Conservation (phyloP, 805 yeast species). For the Naumovozyma castellii region DNA sequence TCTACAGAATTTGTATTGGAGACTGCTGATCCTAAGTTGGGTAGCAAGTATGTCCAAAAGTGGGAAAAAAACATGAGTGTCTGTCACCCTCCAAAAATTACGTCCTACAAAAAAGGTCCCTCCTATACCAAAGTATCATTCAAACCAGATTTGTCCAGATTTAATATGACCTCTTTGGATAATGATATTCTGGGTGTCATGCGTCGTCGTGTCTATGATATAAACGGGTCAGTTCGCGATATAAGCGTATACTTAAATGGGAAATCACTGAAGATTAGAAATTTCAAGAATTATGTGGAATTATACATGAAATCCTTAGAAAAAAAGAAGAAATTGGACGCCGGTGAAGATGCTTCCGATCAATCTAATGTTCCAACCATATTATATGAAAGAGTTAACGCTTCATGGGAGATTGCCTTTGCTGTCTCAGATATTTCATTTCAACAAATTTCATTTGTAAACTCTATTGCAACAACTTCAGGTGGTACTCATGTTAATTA, state of each 20-base stretch:
- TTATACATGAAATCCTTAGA: constrained; percentile 74
- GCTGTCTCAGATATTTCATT: constrained; percentile 84
- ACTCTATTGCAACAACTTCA: constrained; percentile 92
- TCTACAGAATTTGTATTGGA: constrained; percentile 80
- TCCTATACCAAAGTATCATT: constrained; percentile 85
- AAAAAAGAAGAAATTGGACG: constrained; percentile 34
- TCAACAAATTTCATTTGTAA: constrained; percentile 92
- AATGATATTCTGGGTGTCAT: constrained; percentile 75
- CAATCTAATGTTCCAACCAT: constrained; percentile 42
- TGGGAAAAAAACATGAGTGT: constrained; percentile 84
- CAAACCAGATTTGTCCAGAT: constrained; percentile 76
- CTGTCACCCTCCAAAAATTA: constrained; percentile 67
- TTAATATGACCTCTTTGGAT: constrained; percentile 78
- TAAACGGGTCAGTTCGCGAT: constrained; percentile 87
- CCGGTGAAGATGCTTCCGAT: constrained; percentile 28
- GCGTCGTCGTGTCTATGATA: constrained; percentile 88
- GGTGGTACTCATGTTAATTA: constrained; percentile 95
- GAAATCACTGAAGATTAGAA: constrained; percentile 53
- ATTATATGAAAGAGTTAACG: constrained; percentile 71
- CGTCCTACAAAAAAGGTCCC: constrained; percentile 39
- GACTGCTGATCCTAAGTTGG: constrained; percentile 68
- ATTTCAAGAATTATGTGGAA: constrained; percentile 81
- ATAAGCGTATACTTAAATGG: constrained; percentile 73
- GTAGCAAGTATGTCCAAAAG: constrained; percentile 60
- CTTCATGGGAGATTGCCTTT: constrained; percentile 94